Percentiles rank a stretch among this genome's conserved stretches.
Conservation (phyloP, 164 flowering plant species). For the Amborella trichopoda region DNA sequence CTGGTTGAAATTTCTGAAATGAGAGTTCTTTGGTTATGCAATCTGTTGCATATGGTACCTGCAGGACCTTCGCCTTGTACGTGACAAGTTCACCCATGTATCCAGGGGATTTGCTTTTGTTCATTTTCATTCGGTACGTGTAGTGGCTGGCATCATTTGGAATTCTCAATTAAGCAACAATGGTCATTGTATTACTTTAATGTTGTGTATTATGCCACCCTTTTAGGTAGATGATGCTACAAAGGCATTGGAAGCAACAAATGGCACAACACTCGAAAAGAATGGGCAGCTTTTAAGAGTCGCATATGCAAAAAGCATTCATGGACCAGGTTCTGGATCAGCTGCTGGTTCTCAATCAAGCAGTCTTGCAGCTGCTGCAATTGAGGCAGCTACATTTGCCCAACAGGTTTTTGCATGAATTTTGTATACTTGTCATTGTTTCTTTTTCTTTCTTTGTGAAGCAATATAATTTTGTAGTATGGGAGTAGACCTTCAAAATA, state of each 20-base stretch:
- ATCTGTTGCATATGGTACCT: no score
- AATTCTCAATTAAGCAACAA: background rate
- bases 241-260: constrained; percentile 89
- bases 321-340: constrained; percentile 72
- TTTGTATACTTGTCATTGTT: no score
- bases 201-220: background rate
- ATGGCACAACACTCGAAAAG: constrained; percentile 89
- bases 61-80: constrained; percentile 97
- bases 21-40: no score
- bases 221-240: constrained; percentile 92
- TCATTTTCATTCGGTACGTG: constrained; percentile 80
- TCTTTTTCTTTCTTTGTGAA: no score
- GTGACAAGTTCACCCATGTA: constrained; percentile 97
- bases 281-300: constrained; percentile 94
- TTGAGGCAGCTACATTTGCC: constrained; percentile 97
- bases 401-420: constrained; percentile 92
- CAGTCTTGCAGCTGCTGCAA: constrained; percentile 99
- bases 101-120: constrained; percentile 99
- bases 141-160: background rate
- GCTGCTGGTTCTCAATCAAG: constrained; percentile 74
- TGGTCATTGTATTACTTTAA: background rate
- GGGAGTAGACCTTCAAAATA: no score
- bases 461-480: no score
- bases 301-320: constrained; percentile 92
- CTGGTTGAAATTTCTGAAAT: no score